Evolutionary conservation across 2,329 filamentous ascomycete genomes (phyloP), one percentile per base, ranked within the genome.

Genomic region (Fusarium sp.): DNA sequence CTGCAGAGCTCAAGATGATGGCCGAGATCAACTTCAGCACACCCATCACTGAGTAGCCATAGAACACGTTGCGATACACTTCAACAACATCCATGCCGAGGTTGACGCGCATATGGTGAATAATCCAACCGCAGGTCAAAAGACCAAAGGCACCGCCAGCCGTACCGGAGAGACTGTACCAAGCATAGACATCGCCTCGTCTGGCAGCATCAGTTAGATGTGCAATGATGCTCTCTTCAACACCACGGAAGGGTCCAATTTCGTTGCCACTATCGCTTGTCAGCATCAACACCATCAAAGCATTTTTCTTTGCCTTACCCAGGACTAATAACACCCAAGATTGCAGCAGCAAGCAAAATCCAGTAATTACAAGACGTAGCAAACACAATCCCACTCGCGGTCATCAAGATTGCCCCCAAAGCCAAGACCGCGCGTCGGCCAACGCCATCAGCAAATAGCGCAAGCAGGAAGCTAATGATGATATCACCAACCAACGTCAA

Each of bases 241-340:
- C 85, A 43, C 89, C 89, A 43, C 87, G 84, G 67, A 92, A 91
- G 0, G 89, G 90, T 0, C 89, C 89, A 60, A 91, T 91, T 75
- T 92, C 90, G 63, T 89, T 90, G 12, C 89, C 90, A 75, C 88
- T 89, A n/a, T 47, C 11, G 62, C 35, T 23, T 15, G 4, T 64
- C 9, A 70, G 42, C 30, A 59, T 9, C 3, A 16, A 4, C 37
- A 32, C 3, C 8, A 1, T 6, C 5, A 6, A 12, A 11, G 1
- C 1, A 9, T 4, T 18, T 5, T 0, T 11, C 0, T 19, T 4
- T 9, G 10, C 33, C 67, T 35, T 77, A 85, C 84, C 83, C 85
- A 8, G 88, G 88, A 78, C 88, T 91, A 38, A 92, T 89, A 54
- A 92, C 89, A 9, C 90, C 90, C 12, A 91, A 70, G 21, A 92